These are phyloP conservation scores for Aspergillus homomorphus DNA, from an alignment of 495 filamentous ascomycete species.

Conservation along the genomic window DNA sequence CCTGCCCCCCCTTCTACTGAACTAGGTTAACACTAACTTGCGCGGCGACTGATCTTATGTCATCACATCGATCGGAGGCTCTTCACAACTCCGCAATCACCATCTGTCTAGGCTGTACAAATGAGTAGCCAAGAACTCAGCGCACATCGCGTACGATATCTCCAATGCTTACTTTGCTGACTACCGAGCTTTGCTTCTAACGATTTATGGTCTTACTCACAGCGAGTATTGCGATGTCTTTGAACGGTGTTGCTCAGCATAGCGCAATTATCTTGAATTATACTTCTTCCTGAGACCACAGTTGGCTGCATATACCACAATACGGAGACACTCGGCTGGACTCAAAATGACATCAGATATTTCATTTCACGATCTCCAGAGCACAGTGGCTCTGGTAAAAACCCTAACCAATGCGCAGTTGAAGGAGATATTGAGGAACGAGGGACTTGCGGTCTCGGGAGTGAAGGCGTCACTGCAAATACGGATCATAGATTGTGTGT, in stretches of 20 bases:
- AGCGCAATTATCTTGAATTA: constrained; percentile 12
- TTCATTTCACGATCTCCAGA: constrained; percentile 34
- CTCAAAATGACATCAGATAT: constrained; percentile 48
- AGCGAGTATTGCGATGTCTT: constrained; percentile 22
- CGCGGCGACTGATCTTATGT: constrained; percentile 33
- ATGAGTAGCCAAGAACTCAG: background rate
- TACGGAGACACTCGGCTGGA: background rate
- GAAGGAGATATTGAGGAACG: constrained; percentile 65
- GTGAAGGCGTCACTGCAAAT: constrained; percentile 76
- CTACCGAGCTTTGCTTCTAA: background rate
- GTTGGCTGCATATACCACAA: constrained; percentile 1
- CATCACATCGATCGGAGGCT: constrained; percentile 30
- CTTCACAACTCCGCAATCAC: constrained; percentile 26
- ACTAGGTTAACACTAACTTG: background rate
- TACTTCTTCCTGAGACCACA: constrained; percentile 13
- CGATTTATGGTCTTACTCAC: too few relatives aligned
- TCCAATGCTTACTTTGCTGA: background rate
- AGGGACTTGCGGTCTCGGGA: constrained; percentile 69
- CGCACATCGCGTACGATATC: background rate
- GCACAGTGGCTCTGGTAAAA: constrained; percentile 49
- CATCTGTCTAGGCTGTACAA: background rate
- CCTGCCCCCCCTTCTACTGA: constrained; percentile 8
- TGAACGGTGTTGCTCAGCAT: constrained; percentile 16
- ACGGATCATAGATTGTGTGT: constrained; percentile 74
- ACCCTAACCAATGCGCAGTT: constrained; percentile 68